Base-by-base conservation (phyloP, 2,329 filamentous ascomycete species). In the Hyphodiscus sp. region DNA sequence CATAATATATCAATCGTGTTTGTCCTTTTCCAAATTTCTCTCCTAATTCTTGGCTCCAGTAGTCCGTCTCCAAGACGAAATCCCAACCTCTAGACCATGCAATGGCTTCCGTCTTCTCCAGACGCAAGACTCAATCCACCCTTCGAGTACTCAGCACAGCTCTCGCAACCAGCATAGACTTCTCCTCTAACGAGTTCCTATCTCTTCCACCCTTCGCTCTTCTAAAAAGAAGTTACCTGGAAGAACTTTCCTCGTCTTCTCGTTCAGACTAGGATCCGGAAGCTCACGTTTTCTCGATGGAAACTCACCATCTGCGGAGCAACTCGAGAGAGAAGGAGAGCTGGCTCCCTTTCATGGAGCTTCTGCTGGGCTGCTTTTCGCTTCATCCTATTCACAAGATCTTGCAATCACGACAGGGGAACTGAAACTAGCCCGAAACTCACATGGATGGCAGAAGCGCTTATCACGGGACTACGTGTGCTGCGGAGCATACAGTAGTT, bases 221-320 rank as follows among this genome's bases (percentile, higher is more conserved):
- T 13, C 45, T 64, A 20, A 55, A 54, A 42, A 20, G 43, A 1
- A 45, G 53, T 4, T 64, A 59, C 41, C 54, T 64, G 1, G 20
- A 45, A 11, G 54, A 61, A 41, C 52, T 65, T 6, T 30, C 20
- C 7, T 41, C 43, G 1, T 41, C 53, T 23, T 45, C 57, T 1
- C n/a, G 50, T 63, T 61, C 47, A 50, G 50, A 1, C 50, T 65
- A 20, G 62, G 64, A 9, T 56, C 50, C 13, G 75, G 77, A 0
- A 83, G 85, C 2, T 85, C 82, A 0, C 74, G 85, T 8, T 71
- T 87, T 0, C 71, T 86, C 3, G 81, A 87, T 58, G 85, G 85
- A 2, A 87, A 87, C 63, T 83, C 78, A 1, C 41, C 61, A 0
- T 85, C 83, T 62, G 76, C 81, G 0, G 76, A 85, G 55, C 65